Base-by-base conservation (phyloP, 2,329 filamentous ascomycete genomes). In the Aspergillus calidoustus region DNA sequence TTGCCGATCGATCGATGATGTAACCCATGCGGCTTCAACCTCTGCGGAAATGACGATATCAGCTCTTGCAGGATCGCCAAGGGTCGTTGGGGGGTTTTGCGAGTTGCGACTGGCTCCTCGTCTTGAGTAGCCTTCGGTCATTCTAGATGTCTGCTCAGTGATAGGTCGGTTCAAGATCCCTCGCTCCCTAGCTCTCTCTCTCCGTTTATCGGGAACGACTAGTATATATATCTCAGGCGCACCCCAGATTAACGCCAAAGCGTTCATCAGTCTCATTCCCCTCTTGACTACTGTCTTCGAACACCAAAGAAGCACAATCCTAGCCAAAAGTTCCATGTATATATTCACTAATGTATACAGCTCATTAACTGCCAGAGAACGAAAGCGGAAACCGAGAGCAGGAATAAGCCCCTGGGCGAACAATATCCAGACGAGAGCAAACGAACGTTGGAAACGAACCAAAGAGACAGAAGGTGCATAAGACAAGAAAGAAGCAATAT, bases 321-420 rank as follows among this genome's bases (percentile, higher is more conserved):
- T n/a, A 17, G 31, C 11, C 23, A 9, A 46, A n/a, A 28, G 22
- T 3, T 19, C 4, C 3, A 31, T 11, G 9, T 56, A 34, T 30
- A 6, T 47, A 47, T 47, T 25, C 50, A 30, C 47, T 56, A 41
- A 50, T 22, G 34, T 34, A 38, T 52, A 50, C 38, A 55, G 55
- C 54, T 31, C 38, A 57, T 48, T 46, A 31, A 46, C 17, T 28
- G 13, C 31, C 28, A 22, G 38, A 49, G 41, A 54, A 59, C 47
- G 38, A 55, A 61, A 59, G 59, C 54, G 51, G 56, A 46, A 60
- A 31, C 60, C 23, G 34, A 57, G 47, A 50, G 62, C 54, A 52
- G 61, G 54, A 48, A 41, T 46, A 28, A 28, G 34, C 44, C 43
- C 46, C 44, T 19, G 25, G 22, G 17, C 52, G 30, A 48, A 31